These are phyloP conservation scores for Themeda triandra DNA, from an alignment of 176 grass and related monocot species.

Conservation along the genomic window DNA sequence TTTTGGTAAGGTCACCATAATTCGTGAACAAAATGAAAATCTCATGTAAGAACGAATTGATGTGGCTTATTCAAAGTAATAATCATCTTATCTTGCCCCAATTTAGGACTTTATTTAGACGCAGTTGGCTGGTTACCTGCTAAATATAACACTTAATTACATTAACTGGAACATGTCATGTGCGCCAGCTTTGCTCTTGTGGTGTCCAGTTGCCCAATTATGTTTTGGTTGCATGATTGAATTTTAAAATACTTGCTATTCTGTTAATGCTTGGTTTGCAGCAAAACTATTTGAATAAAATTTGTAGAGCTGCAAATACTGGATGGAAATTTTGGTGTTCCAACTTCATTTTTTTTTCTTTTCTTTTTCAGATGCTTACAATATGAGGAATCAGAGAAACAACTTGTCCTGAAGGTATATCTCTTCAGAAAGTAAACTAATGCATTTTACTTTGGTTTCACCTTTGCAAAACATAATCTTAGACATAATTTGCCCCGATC, in stretches of 20 bases:
- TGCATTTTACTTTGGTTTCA: neutral
- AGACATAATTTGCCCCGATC: slow-evolving; percentile 5
- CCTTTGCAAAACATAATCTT: slow-evolving; percentile 1
- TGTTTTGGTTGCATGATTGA: neutral
- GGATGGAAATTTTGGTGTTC: neutral
- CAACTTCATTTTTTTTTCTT: neutral
- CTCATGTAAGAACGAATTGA: neutral
- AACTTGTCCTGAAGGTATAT: slow-evolving; percentile 60
- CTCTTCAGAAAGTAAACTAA: slow-evolving; percentile 16
- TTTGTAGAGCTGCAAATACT: slow-evolving; percentile 5
- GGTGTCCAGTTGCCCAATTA: neutral
- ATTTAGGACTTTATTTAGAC: slow-evolving; percentile 7
- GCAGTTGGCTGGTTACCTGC: neutral
- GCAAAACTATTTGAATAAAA: neutral
- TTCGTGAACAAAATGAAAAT: slow-evolving; percentile 15
- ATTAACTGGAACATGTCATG: neutral
- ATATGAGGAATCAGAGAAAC: slow-evolving; percentile 54
- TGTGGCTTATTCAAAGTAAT: neutral
- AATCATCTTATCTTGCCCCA: neutral
- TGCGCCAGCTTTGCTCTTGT: neutral
- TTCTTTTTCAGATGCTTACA: slow-evolving; percentile 44
- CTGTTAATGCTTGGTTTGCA: neutral
- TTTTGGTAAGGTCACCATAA: neutral
- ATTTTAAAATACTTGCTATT: slow-evolving; percentile 15
- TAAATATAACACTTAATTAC: neutral